phyloP scores from a whole-genome alignment of 129 eudicot species.

The Lonicera japonica region DNA sequence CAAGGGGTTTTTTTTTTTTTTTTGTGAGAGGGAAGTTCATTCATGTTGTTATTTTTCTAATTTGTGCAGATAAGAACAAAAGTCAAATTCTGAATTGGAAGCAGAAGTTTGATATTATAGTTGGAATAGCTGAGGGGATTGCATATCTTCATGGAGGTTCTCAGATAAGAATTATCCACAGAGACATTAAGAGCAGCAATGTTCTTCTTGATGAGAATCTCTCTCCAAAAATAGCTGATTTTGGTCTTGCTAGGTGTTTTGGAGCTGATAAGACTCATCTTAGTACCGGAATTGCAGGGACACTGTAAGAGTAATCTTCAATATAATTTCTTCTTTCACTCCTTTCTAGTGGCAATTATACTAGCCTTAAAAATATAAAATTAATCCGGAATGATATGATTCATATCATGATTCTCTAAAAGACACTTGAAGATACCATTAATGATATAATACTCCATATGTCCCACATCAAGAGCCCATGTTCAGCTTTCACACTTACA shows the following conservation, averaged over 20 bases:
- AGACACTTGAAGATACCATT: no score
- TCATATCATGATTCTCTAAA: no score
- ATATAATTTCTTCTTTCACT: neutral
- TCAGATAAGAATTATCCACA: constrained; percentile 54
- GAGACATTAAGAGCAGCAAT: constrained; percentile 86
- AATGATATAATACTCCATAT: no score
- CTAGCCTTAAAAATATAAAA: no score
- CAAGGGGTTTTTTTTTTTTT: no score
- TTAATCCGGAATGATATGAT: no score
- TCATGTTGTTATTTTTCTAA: neutral
- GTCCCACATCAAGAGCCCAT: no score
- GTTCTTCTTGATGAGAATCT: constrained; percentile 66
- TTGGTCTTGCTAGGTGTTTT: constrained; percentile 69
- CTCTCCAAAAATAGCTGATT: constrained; percentile 67
- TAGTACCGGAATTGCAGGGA: constrained; percentile 86
- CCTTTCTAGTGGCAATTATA: no score
- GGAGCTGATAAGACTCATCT: constrained; percentile 77
- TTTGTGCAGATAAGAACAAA: constrained; percentile 44
- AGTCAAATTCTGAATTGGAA: constrained; percentile 49
- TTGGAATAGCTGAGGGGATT: constrained; percentile 79
- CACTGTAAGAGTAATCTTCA: constrained; percentile 44
- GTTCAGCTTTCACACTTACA: no score
- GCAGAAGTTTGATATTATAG: constrained; percentile 49
- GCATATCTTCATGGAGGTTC: constrained; percentile 66
- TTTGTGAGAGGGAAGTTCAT: neutral